Conservation (phyloP, 169 alveolate species). For the Babesia ovis region DNA sequence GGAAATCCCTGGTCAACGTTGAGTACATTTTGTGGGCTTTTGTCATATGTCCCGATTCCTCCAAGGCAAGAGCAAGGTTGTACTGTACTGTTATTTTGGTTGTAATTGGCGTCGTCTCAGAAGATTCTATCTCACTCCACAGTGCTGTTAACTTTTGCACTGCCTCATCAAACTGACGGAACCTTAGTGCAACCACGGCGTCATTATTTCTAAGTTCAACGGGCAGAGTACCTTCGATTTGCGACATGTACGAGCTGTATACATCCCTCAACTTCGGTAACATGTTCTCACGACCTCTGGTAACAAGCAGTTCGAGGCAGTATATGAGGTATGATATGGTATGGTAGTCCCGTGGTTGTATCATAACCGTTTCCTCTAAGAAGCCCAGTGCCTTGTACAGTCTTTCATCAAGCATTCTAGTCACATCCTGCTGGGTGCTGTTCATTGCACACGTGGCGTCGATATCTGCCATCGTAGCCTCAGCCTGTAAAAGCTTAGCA, state of each 20-base stretch:
- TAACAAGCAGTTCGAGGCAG: slow-evolving; percentile 54
- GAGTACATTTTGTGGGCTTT: slow-evolving; percentile 52
- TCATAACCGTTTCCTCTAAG: slow-evolving; percentile 42
- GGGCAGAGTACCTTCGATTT: not conserved
- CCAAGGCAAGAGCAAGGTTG: slow-evolving; percentile 60
- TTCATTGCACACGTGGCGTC: slow-evolving; percentile 40
- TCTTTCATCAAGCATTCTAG: slow-evolving; percentile 56
- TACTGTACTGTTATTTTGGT: slow-evolving; percentile 41
- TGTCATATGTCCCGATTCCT: slow-evolving; percentile 36
- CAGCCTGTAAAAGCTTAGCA: slow-evolving; percentile 41
- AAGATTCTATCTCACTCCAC: slow-evolving; percentile 1
- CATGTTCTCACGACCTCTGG: slow-evolving; percentile 56
- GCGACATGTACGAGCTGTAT: slow-evolving; percentile 9
- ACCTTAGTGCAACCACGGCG: slow-evolving; percentile 46
- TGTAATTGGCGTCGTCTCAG: not conserved
- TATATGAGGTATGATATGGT: slow-evolving; percentile 38
- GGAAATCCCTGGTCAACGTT: slow-evolving; percentile 46
- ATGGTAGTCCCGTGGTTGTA: slow-evolving; percentile 11
- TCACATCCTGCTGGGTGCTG: slow-evolving; percentile 45
- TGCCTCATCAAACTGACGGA: slow-evolving; percentile 28
- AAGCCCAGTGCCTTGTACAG: slow-evolving; percentile 47
- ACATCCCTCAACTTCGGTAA: slow-evolving; percentile 29
- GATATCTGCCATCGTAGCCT: slow-evolving; percentile 11
- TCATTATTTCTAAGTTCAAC: slow-evolving; percentile 30
- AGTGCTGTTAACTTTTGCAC: not conserved